Conservation (phyloP, 2,329 filamentous ascomycete species). For the Blastomyces gilchristii region DNA sequence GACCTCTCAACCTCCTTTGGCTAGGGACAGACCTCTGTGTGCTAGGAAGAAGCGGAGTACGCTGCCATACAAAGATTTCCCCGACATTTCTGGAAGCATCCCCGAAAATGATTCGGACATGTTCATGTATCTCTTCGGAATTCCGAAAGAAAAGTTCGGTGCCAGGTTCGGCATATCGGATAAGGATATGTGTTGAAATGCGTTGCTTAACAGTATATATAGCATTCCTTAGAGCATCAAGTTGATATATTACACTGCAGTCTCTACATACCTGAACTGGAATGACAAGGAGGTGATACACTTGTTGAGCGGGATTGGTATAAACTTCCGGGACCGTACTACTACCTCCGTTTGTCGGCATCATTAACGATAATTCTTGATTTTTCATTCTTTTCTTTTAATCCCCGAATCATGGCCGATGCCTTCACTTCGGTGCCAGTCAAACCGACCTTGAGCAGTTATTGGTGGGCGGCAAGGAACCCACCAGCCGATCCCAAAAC, state of each 20-base stretch:
- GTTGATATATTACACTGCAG: background rate
- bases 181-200: background rate
- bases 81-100: background rate
- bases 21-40: no score
- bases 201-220: background rate
- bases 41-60: no score
- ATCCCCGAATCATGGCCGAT: background rate
- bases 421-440: background rate
- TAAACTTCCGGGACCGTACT: background rate
- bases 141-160: background rate
- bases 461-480: background rate
- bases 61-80: background rate
- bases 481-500: background rate
- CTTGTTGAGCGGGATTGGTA: background rate
- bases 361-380: background rate
- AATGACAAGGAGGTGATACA: background rate
- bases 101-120: background rate
- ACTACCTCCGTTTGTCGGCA: background rate
- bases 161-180: background rate
- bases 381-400: background rate
- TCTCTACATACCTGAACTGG: background rate
- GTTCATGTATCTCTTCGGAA: background rate
- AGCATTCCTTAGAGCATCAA: background rate
- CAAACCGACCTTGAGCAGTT: background rate
- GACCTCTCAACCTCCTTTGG: background rate